Evolutionary conservation across 139 green algal genomes (phyloP), one percentile per base, ranked within the genome.

Genomic region (Chlorella vulgaris): DNA sequence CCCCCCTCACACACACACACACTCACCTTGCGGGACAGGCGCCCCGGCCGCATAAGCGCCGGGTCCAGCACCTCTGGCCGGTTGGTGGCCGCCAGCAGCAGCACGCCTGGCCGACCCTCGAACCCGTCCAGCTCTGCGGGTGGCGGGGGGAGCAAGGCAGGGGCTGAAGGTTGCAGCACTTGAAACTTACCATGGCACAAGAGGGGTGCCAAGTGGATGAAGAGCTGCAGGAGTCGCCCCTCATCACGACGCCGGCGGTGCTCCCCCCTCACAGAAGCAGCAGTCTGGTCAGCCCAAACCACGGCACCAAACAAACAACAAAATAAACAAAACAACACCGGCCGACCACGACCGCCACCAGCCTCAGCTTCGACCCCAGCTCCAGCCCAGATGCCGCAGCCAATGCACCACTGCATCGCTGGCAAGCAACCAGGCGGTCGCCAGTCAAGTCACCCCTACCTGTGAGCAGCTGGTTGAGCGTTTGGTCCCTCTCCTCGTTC

Each of bases 401-500:
- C n/a, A n/a, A n/a, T n/a, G n/a, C n/a, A n/a, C n/a, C n/a, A n/a
- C n/a, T n/a, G n/a, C n/a, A n/a, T 55, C 47, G 47, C n/a, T 13
- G 39, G 26, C 62, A 5, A 13, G 21, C 62, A n/a, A 29, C n/a
- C 13, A 62, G n/a, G n/a, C n/a, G n/a, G n/a, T n/a, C n/a, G n/a
- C n/a, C n/a, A n/a, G n/a, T n/a, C n/a, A n/a, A n/a, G n/a, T n/a
- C n/a, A n/a, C n/a, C 42, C 73, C 2, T 38, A 69, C 74, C 74
- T 35, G 94, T 97, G 36, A 98, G 88, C 81, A 99, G 87, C 91
- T 98, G 94, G 80, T 98, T 98, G 38, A 98, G 82, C 22, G 94
- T 98, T 85, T 98, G 94, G 79, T 97, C 93, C 6, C 93, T 76
- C 90, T 99, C 96, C 78, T 99, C 96, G 79, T 99, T 99, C 78